Evolutionary conservation across 805 yeast genomes (phyloP), one percentile per base, ranked within the genome.

Genomic region (Candida vartiovaarae): DNA sequence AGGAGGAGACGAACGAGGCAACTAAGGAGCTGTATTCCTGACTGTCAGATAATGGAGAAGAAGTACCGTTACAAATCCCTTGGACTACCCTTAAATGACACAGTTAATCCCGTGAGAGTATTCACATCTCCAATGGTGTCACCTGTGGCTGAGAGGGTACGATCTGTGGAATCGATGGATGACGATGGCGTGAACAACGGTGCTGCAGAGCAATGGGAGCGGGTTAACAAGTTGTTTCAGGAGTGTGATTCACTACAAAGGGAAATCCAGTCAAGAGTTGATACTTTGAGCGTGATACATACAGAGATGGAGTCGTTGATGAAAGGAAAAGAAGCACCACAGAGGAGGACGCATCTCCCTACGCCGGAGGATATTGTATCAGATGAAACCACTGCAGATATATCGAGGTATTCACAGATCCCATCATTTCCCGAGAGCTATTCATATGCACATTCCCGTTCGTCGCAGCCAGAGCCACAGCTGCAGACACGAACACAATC

Each of bases 341-440:
- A 5, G n/a, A 6, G 29, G 36, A 23, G 8, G 11, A 7, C 26
- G 28, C 39, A 40, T 30, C 41, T 52, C 5, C 59, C 56, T 4
- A 55, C 57, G 0, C 57, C 59, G 1, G 40, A 46, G 4, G 57
- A 50, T 25, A 52, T 50, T 25, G 37, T 24, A 10, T 23, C 9
- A 6, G 37, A 43, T 25, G 38, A 34, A 20, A 15, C 15, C 33
- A 23, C 26, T 4, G 26, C 28, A 41, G 29, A 24, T 24, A 23
- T 27, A 9, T 38, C 33, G 15, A 28, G 34, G 20, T 30, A 41
- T 23, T 24, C 36, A 6, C 43, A 50, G 28, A 36, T 49, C 4
- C 56, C 60, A 4, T 56, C 60, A 4, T 56, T 58, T 5, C 58
- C 58, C 2, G 53, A 47, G 28, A 49, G 53, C 2, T 44, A 41